Percentiles rank a stretch among this genome's conserved stretches.
Conservation (phyloP, 305 asterid species). For the Fraxinus velutina region DNA sequence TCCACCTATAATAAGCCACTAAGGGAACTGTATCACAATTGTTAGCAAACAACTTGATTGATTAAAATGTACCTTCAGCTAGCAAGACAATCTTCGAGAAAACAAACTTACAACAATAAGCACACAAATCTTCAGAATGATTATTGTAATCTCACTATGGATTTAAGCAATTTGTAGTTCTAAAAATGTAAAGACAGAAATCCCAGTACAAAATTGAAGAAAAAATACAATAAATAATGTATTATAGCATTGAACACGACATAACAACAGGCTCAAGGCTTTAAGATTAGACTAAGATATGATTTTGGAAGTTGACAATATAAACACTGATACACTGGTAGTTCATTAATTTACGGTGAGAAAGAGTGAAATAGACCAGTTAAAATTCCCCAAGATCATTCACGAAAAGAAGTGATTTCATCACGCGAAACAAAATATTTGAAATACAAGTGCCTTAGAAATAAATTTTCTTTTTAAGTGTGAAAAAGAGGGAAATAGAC, state of each 20-base stretch:
- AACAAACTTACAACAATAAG: neutral
- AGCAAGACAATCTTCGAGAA: neutral
- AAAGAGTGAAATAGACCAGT: neutral
- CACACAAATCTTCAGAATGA: neutral
- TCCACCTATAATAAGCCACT: neutral
- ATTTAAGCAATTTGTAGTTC: neutral
- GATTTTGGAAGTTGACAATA: neutral
- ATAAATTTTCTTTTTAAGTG: neutral
- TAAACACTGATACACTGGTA: neutral
- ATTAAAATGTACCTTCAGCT: neutral
- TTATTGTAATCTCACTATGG: neutral
- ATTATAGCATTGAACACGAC: neutral
- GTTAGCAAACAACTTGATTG: neutral
- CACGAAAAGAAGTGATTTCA: neutral
- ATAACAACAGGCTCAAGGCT: neutral
- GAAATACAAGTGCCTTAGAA: neutral
- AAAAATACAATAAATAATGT: neutral
- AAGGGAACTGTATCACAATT: neutral
- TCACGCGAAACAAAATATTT: neutral
- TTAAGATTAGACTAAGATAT: neutral
- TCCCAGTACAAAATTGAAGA: neutral
- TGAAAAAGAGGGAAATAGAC: neutral
- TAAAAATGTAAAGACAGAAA: neutral
- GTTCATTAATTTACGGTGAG: neutral
- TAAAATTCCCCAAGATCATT: neutral